These are phyloP conservation scores for Colletotrichum lini DNA, from an alignment of 2,329 filamentous ascomycete genomes.

Conservation along the genomic window DNA sequence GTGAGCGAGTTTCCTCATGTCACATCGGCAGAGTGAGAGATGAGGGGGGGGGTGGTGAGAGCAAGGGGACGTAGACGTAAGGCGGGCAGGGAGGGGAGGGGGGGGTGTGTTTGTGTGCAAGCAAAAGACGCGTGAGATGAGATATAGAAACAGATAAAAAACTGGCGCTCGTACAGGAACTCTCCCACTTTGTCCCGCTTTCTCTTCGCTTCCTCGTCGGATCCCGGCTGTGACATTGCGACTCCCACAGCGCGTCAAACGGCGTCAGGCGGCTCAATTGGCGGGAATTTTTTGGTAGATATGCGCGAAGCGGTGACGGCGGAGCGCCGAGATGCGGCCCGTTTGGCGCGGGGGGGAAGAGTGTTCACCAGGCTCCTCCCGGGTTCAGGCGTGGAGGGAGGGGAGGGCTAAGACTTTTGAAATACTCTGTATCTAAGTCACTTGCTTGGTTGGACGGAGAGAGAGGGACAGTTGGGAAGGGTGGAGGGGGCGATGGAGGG, in stretches of 20 bases:
- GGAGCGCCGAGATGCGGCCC: slow-evolving; percentile 6
- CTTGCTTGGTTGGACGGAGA: neutral
- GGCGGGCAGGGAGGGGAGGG: slow-evolving; percentile 8
- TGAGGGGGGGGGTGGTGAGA: neutral
- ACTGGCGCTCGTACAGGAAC: slow-evolving; percentile 51
- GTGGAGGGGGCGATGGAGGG: neutral
- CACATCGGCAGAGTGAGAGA: neutral
- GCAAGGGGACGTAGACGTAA: neutral
- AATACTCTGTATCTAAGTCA: neutral
- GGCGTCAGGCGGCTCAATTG: neutral
- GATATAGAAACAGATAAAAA: neutral
- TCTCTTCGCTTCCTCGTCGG: slow-evolving; percentile 46
- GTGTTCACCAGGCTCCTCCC: neutral
- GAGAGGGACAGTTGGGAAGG: neutral
- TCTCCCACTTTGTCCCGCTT: slow-evolving; percentile 52
- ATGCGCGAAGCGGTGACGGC: neutral
- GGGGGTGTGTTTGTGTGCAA: too few relatives aligned
- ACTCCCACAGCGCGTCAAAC: neutral
- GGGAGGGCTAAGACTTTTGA: neutral
- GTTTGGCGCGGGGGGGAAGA: neutral
- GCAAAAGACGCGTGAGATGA: neutral
- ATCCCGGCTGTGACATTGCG: slow-evolving; percentile 34
- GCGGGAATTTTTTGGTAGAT: neutral
- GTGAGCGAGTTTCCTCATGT: neutral
- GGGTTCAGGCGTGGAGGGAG: neutral